Evolutionary conservation across 2,329 filamentous ascomycete genomes (phyloP), one percentile per base, ranked within the genome.

Genomic region (Hymenoscyphus infarciens): DNA sequence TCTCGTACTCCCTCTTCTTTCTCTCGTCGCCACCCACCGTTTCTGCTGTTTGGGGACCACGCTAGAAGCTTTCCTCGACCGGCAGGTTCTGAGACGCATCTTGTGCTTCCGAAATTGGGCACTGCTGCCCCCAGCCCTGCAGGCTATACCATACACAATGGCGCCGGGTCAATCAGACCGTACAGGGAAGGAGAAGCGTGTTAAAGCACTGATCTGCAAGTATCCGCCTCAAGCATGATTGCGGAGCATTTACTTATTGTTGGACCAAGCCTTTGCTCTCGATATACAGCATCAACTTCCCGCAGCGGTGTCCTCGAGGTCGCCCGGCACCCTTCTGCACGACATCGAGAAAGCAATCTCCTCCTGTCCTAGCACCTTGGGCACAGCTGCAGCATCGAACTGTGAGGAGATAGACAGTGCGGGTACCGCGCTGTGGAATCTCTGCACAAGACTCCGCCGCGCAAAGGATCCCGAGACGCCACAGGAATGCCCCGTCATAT

Each of bases 341-440:
- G 76, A 82, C 19, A 74, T 83, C 31, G 74, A 78, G 38, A 74
- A 73, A 7, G 75, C 77, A 10, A 74, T 80, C 49, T 62, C 63
- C 1, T 71, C 68, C 39, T 76, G 74, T 29, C 73, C 76, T 25
- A 75, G 69, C 25, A 73, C 70, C 10, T 66, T 76, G 1, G 69
- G 67, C 13, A 52, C 72, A 1, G 58, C 70, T 35, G 66, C 74
- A 27, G 67, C 71, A 4, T 67, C 74, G 3, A 78, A 74, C 60
- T 76, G 78, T 52, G 74, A 76, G 27, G 79, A 82, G 5, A 75
- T 91, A 2, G 87, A 90, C 64, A 73, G 68, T 5, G 68, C 78
- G 6, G 89, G 83, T 61, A 81, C 82, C 0, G 77, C 78, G 27
- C 75, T 92, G 7, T 92, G 88, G 89, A 92, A 92, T 66, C 71